phyloP scores from a whole-genome alignment of 176 grass and related monocot species.

The maize (Zea mays) region DNA sequence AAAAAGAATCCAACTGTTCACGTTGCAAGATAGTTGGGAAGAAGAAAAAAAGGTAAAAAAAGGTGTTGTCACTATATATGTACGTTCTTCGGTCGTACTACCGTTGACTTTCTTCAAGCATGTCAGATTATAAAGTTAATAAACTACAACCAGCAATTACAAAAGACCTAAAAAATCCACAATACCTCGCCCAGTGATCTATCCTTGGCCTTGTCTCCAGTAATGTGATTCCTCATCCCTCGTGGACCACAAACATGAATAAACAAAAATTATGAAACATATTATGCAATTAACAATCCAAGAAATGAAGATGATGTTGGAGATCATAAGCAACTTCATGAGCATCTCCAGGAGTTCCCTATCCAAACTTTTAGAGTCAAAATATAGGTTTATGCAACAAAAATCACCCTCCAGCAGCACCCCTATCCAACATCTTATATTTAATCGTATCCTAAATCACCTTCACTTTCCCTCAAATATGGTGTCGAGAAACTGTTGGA shows the following conservation, averaged over 20 bases:
- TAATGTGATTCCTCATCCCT: constrained; percentile 95
- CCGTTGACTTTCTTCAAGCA: neutral
- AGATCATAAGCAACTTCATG: neutral
- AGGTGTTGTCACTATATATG: neutral
- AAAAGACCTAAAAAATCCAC: neutral
- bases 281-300: neutral
- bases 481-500: neutral
- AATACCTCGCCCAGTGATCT: constrained; percentile 83
- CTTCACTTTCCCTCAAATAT: neutral
- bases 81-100: neutral
- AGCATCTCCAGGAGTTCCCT: neutral
- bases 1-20: neutral
- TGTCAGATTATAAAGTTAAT: neutral
- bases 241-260: constrained; percentile 88
- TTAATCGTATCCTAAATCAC: neutral
- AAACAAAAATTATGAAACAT: constrained; percentile 25
- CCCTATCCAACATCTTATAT: neutral
- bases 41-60: too few relatives aligned
- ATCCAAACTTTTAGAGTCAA: neutral
- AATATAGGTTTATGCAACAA: neutral
- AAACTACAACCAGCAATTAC: constrained; percentile 5
- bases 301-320: too few relatives aligned
- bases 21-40: neutral
- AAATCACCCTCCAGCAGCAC: neutral
- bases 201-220: constrained; percentile 84